phyloP scores from a whole-genome alignment of 805 yeast species.

The Wickerhamiella alocasiicola region DNA sequence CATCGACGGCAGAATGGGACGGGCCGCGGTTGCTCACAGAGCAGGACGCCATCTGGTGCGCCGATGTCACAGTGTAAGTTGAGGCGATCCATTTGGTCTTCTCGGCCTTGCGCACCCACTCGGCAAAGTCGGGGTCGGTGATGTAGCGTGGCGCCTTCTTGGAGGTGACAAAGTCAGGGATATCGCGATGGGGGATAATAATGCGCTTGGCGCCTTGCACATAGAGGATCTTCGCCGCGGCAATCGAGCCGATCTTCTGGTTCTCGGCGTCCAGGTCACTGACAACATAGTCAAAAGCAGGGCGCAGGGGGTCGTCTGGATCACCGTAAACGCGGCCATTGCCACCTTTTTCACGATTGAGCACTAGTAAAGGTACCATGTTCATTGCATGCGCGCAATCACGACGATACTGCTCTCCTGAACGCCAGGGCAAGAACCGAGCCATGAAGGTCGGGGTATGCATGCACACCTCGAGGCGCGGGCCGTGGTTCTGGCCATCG shows the following conservation, averaged over 20 bases:
- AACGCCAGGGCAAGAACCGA: conserved; percentile 34
- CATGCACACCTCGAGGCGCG: conserved; percentile 37
- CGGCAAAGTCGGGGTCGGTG: conserved; percentile 32
- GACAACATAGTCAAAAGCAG: conserved; percentile 31
- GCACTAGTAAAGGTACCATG: conserved; percentile 31
- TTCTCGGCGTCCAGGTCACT: conserved; percentile 34
- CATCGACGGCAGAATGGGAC: conserved; percentile 33
- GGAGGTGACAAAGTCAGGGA: conserved; percentile 30
- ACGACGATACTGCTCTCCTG: conserved; percentile 28
- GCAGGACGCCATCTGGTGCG: conserved; percentile 45
- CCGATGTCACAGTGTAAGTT: conserved; percentile 32
- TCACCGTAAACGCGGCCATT: conserved; percentile 32
- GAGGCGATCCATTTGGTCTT: conserved; percentile 20
- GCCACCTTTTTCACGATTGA: conserved; percentile 37
- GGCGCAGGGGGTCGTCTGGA: conserved; percentile 27
- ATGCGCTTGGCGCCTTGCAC: conserved; percentile 39
- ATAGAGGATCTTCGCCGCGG: conserved; percentile 35
- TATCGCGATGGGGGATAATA: conserved; percentile 23
- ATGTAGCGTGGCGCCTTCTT: conserved; percentile 28
- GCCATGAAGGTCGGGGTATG: conserved; percentile 33
- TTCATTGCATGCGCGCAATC: conserved; percentile 30
- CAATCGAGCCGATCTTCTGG: conserved; percentile 29
- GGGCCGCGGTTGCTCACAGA: conserved; percentile 34
- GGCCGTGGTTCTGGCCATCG: conserved; percentile 43
- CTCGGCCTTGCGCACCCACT: conserved; percentile 23